These are phyloP conservation scores for Trametopsis cervina DNA, from an alignment of 768 basidiomycete species.

Conservation along the genomic window DNA sequence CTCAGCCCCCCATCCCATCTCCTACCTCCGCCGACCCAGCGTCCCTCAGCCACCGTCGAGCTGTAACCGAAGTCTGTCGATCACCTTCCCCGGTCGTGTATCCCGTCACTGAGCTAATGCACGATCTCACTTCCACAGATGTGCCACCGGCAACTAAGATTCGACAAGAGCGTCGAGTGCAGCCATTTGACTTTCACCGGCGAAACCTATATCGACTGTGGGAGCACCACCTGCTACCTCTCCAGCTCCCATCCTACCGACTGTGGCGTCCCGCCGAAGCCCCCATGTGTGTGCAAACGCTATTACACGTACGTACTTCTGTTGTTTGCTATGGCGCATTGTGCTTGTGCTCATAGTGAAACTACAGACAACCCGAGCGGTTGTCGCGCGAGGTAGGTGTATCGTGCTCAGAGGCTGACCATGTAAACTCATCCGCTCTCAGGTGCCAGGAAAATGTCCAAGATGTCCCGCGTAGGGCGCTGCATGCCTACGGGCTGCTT, in stretches of 20 bases:
- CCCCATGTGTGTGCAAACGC: slow-evolving; percentile 43
- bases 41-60: slow-evolving; percentile 14
- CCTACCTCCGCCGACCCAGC: slow-evolving; percentile 31
- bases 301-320: slow-evolving; percentile 41
- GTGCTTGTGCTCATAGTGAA: too few relatives aligned
- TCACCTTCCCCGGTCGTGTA: slow-evolving; percentile 13
- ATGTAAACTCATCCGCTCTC: slow-evolving; percentile 1
- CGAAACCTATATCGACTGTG: slow-evolving; percentile 48
- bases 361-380: slow-evolving; percentile 49
- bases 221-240: slow-evolving; percentile 32
- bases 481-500: too few relatives aligned
- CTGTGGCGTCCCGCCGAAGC: slow-evolving; percentile 26
- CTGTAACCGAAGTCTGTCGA: slow-evolving; percentile 12
- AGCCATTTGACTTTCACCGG: slow-evolving; percentile 44
- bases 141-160: slow-evolving; percentile 59
- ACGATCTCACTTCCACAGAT: slow-evolving; percentile 29
- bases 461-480: slow-evolving; percentile 10
- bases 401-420: background rate
- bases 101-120: slow-evolving; percentile 1
- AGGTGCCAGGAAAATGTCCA: slow-evolving; percentile 14
- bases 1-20: slow-evolving; percentile 16
- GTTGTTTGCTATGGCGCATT: background rate
- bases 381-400: slow-evolving; percentile 37
- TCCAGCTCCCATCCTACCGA: slow-evolving; percentile 42
- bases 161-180: slow-evolving; percentile 44